Base-by-base conservation (phyloP, 306 rosid genomes). In the Quercus dentata region DNA sequence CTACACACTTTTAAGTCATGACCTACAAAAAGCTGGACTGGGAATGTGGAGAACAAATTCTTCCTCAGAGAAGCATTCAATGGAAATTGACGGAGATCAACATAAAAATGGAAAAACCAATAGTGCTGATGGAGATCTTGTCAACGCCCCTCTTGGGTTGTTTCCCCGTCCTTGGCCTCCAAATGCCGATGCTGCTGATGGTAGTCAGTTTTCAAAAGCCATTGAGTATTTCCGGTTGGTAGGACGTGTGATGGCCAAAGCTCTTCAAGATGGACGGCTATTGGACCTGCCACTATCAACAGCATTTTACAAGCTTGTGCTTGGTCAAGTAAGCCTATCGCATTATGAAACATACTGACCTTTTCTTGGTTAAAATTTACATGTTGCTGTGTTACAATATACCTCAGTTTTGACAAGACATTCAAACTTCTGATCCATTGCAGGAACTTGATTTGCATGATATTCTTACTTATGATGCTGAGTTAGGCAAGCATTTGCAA, bases 381-480 rank as follows among this genome's bases (percentile, higher is more conserved):
- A 54, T 15, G 52, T 51, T 44, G 31, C 81, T 74, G 44, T 44
- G 49, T 14, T 44, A 64, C 11, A 35, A 18, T 30, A 11, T 30
- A 19, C 51, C 59, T 69, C 74, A 56, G 21, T 58, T 68, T 18
- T 57, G 75, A 41, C 5, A 18, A 15, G 79, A 74, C 46, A 71
- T 65, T 79, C 21, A 64, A 20, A 74, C 35, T 61, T 65, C 21
- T 23, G 13, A 67, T 54, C 44, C 74, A 52, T 80, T 83, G 76
- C 91, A 96, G 99, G 99, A 96, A 61, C 99, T 96, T 87, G 99
- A 96, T 91, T 85, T 96, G 86, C 92, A 96, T 56, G 99, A 93
- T 87, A 82, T 96, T 80, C 92, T 93, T 83, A 85, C 89, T 76
- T 85, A 91, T 77, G 99, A 96, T 74, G 83, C 94, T 11, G 99